A percentile compares a stretch with the other conserved stretches of the same genome.
phyloP scores from a whole-genome alignment of 306 rosid genomes.

The Ormosia emarginata region DNA sequence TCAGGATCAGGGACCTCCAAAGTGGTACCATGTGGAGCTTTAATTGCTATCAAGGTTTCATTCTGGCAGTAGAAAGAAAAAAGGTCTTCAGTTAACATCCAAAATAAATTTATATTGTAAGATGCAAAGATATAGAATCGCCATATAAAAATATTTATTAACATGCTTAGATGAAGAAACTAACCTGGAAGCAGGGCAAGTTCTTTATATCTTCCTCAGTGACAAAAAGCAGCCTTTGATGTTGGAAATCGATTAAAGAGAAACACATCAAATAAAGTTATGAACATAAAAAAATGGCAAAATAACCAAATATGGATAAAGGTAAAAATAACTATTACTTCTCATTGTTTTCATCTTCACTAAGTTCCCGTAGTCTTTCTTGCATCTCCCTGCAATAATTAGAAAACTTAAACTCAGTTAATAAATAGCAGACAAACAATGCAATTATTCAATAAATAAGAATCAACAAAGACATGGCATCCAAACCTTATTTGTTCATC shows the following conservation, averaged over 20 bases:
- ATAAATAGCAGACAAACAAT: slow-evolving; percentile 4
- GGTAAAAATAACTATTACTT: slow-evolving; percentile 45
- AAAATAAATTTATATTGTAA: slow-evolving; percentile 6
- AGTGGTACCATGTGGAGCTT: slow-evolving; percentile 98
- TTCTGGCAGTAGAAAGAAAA: slow-evolving; percentile 55
- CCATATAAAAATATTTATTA: not conserved
- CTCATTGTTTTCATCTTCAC: slow-evolving; percentile 88
- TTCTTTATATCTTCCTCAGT: slow-evolving; percentile 96
- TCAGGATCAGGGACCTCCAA: slow-evolving; percentile 99
- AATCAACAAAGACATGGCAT: slow-evolving; percentile 14
- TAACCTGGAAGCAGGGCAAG: slow-evolving; percentile 87
- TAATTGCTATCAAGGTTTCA: slow-evolving; percentile 95
- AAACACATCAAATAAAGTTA: slow-evolving; percentile 11
- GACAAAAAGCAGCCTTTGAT: slow-evolving; percentile 80
- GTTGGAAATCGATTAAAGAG: slow-evolving; percentile 9
- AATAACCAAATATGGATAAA: slow-evolving; percentile 6
- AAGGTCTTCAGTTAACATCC: slow-evolving; percentile 1
- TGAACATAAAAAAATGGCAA: not conserved
- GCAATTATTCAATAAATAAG: slow-evolving; percentile 11
- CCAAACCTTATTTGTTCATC: slow-evolving; percentile 86
- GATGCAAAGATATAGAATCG: not conserved
- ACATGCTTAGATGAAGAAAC: slow-evolving; percentile 9
- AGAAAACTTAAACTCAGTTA: slow-evolving; percentile 23
- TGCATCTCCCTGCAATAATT: slow-evolving; percentile 82
- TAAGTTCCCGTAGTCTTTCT: slow-evolving; percentile 74